These are phyloP conservation scores for Fusarium albidum DNA, from an alignment of 2,329 filamentous ascomycete genomes.

Conservation along the genomic window DNA sequence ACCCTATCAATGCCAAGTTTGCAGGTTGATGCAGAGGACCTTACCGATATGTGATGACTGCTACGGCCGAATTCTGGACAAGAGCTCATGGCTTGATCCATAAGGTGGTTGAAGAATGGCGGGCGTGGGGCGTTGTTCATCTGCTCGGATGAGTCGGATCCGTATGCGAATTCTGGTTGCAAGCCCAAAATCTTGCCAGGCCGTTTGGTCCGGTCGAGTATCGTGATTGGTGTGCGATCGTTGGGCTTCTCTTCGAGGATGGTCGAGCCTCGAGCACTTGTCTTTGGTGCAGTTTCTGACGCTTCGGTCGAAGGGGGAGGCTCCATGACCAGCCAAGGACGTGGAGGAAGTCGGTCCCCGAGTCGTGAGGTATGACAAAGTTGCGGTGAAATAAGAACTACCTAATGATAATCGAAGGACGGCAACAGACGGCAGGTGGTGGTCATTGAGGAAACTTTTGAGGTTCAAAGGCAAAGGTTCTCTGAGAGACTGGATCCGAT, in stretches of 20 bases:
- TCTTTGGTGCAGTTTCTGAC: not conserved
- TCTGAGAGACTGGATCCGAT: too few relatives aligned
- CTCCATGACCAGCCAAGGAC: constrained; percentile 12
- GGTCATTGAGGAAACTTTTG: too few relatives aligned
- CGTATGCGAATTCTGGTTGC: not conserved
- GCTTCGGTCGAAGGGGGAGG: constrained; percentile 4
- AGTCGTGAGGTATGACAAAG: not conserved
- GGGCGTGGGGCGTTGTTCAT: constrained; percentile 3
- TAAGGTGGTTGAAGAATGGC: constrained; percentile 9
- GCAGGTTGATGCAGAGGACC: not conserved
- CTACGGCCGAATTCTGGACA: constrained; percentile 24
- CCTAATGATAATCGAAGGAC: not conserved
- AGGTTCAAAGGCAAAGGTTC: too few relatives aligned
- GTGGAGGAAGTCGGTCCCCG: not conserved
- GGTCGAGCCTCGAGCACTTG: not conserved
- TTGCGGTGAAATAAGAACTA: not conserved
- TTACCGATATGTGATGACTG: constrained; percentile 5
- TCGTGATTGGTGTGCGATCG: not conserved
- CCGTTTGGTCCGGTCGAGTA: not conserved
- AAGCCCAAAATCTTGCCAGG: constrained; percentile 7
- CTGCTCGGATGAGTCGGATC: constrained; percentile 23
- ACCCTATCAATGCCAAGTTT: constrained; percentile 1
- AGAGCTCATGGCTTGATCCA: constrained; percentile 22
- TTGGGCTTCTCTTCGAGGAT: constrained; percentile 6
- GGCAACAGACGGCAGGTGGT: not conserved